Evolutionary conservation across 106 monocot genomes (phyloP).

Genomic region (Ottelia alismoides): DNA sequence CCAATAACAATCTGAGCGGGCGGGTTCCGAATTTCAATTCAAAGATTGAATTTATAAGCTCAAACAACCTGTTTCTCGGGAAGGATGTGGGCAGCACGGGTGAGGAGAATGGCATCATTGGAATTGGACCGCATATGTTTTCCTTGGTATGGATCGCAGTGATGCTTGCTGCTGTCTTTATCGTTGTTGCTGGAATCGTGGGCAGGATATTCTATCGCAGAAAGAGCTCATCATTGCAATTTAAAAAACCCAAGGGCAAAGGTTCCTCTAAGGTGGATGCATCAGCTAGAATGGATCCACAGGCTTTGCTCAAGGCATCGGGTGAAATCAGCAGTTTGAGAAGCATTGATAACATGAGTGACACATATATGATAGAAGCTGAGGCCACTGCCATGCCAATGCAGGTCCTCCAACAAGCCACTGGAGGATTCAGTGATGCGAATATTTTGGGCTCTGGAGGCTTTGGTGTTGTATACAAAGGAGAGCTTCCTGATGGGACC

Average conservation of each 20-base stretch:
- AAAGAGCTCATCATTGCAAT: constrained; percentile 6
- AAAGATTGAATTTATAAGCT: constrained; percentile 18
- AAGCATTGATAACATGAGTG: constrained; percentile 15
- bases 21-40: constrained; percentile 25
- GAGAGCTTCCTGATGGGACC: constrained; percentile 37
- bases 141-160: not conserved
- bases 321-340: constrained; percentile 23
- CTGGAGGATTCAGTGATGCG: constrained; percentile 37
- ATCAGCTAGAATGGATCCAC: constrained; percentile 14
- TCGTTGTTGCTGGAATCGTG: constrained; percentile 16
- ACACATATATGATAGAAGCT: constrained; percentile 23
- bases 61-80: constrained; percentile 36
- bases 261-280: constrained; percentile 27
- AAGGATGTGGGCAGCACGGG: not conserved
- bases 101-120: constrained; percentile 1
- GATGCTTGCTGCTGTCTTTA: constrained; percentile 15
- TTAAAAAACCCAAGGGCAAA: constrained; percentile 24
- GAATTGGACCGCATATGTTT: not conserved
- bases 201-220: constrained; percentile 1
- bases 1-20: constrained; percentile 43
- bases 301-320: too few species aligned
- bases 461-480: too few species aligned
- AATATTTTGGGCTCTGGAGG: constrained; percentile 43
- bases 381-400: constrained; percentile 44
- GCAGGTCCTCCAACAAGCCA: constrained; percentile 34